Evolutionary conservation across 139 green algal genomes (phyloP).

Genomic region (Chlorella sp.): DNA sequence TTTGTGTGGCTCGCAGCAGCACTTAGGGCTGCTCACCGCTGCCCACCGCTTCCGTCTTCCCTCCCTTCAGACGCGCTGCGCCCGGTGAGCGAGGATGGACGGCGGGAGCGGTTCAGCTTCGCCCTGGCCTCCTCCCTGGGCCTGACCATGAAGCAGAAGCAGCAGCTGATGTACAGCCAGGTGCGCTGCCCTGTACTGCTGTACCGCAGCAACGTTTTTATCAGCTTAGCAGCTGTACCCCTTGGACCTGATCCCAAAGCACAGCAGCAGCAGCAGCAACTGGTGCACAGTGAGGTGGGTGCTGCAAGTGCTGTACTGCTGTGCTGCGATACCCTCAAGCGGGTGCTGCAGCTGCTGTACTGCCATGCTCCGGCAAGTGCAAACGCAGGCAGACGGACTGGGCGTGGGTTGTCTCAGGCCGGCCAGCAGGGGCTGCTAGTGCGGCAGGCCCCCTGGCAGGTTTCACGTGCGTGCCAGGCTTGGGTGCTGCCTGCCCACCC

Average conservation of each 20-base stretch:
- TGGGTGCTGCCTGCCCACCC: too few species aligned
- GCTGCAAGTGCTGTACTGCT: neutral
- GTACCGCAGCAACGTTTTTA: too few species aligned
- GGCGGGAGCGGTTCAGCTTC: slow-evolving; percentile 1
- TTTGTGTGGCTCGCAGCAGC: neutral
- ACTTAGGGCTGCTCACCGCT: neutral
- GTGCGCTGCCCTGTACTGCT: neutral
- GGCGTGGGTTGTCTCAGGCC: too few species aligned
- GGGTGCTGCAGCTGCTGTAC: too few species aligned
- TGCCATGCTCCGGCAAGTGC: too few species aligned
- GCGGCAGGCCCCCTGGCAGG: too few species aligned
- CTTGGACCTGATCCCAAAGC: too few species aligned
- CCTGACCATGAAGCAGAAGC: neutral
- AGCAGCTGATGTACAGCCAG: neutral
- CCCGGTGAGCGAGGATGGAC: neutral
- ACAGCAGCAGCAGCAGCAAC: neutral
- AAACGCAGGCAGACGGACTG: too few species aligned
- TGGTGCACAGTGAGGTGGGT: neutral
- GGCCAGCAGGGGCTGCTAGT: too few species aligned
- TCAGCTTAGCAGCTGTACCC: too few species aligned
- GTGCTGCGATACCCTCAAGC: neutral
- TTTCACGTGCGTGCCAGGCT: neutral
- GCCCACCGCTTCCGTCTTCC: neutral
- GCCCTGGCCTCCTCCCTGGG: neutral
- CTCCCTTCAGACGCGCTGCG: neutral